Evolutionary conservation across 495 filamentous ascomycete genomes (phyloP).

Genomic region (Peziza echinospora): DNA sequence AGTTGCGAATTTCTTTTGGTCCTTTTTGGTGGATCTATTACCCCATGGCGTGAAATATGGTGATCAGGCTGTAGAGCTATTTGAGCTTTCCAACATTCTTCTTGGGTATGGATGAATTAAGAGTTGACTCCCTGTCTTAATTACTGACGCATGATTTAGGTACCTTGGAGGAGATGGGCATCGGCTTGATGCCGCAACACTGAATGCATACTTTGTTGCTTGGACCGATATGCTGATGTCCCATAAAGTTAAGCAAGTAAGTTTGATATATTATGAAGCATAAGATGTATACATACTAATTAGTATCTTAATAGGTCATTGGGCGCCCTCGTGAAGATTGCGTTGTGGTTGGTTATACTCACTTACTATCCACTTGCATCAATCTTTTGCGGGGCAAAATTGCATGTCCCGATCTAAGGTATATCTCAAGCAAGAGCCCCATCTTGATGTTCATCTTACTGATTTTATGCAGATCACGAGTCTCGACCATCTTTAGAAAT

Average conservation of each 20-base stretch:
- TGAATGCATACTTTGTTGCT: slow-evolving; percentile 8
- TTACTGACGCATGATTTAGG: not conserved
- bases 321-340: slow-evolving; percentile 18
- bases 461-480: not conserved
- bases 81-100: slow-evolving; percentile 21
- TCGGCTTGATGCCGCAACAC: not conserved
- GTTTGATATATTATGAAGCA: not conserved
- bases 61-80: slow-evolving; percentile 33
- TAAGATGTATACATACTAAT: not conserved
- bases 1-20: slow-evolving; percentile 30
- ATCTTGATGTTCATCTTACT: too few species aligned
- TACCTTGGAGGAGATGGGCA: not conserved
- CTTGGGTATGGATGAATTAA: too few species aligned
- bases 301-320: slow-evolving; percentile 9
- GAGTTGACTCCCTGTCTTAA: too few species aligned
- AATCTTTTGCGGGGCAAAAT: slow-evolving; percentile 6
- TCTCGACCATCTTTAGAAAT: not conserved
- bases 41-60: slow-evolving; percentile 26
- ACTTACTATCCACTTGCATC: slow-evolving; percentile 9
- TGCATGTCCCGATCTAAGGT: slow-evolving; percentile 1
- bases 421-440: too few species aligned
- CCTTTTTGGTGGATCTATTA: slow-evolving; percentile 28
- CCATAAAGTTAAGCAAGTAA: slow-evolving; percentile 14
- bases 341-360: slow-evolving; percentile 15
- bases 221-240: slow-evolving; percentile 10